These are phyloP conservation scores for Paramecium bursaria DNA, from an alignment of 73 alveolate species.

Conservation along the genomic window DNA sequence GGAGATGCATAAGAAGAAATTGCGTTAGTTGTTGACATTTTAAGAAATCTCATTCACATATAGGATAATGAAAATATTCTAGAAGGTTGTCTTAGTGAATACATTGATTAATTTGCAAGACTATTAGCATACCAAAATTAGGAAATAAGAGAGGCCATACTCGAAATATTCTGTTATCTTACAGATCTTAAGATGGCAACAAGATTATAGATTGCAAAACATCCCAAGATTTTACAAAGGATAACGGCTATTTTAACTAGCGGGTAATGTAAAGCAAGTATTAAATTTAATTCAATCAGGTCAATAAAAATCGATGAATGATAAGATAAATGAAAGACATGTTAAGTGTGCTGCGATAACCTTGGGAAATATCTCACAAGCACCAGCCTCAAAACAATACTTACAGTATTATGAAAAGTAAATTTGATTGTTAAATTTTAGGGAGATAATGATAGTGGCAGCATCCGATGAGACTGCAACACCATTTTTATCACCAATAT, in stretches of 20 bases:
- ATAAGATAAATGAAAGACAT: conserved; percentile 62
- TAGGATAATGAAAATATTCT: conserved; percentile 61
- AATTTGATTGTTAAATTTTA: background rate
- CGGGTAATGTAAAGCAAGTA: conserved; percentile 53
- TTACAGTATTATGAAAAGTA: conserved; percentile 56
- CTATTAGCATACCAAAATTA: conserved; percentile 40
- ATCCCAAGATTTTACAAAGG: conserved; percentile 63
- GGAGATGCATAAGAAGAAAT: conserved; percentile 68
- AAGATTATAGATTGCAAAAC: conserved; percentile 60
- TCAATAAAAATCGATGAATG: background rate
- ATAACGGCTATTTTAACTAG: conserved; percentile 50
- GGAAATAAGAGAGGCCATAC: conserved; percentile 64
- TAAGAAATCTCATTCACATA: conserved; percentile 60
- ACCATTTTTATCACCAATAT: conserved; percentile 57
- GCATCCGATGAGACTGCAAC: conserved; percentile 72
- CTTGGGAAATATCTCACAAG: conserved; percentile 59
- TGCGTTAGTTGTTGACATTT: conserved; percentile 53
- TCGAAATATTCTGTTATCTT: conserved; percentile 62
- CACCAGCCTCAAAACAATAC: conserved; percentile 63
- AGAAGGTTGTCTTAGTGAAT: conserved; percentile 34
- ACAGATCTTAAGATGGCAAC: conserved; percentile 71
- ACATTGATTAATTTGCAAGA: conserved; percentile 64
- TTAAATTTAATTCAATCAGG: background rate
- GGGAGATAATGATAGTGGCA: conserved; percentile 67
- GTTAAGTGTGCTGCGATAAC: conserved; percentile 67